Percentiles rank a stretch among this genome's conserved stretches.
These are phyloP conservation scores for Fusarium zealandicum DNA, from an alignment of 2,329 filamentous ascomycete genomes.

Conservation along the genomic window DNA sequence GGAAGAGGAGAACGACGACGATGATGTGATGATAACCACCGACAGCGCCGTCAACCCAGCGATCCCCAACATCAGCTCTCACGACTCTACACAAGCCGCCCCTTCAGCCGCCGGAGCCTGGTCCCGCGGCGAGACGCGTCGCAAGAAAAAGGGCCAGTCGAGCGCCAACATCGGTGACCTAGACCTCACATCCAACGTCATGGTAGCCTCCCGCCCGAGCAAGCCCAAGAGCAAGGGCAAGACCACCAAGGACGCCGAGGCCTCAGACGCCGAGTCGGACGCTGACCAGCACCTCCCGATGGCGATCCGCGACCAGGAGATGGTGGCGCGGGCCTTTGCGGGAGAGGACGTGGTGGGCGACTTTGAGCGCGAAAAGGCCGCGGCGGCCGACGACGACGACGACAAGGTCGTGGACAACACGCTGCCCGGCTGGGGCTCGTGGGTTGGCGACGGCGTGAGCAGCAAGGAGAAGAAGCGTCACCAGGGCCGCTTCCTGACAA, in stretches of 20 bases:
- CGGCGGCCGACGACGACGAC: slow-evolving; percentile 75
- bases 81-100: slow-evolving; percentile 26
- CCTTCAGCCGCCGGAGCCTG: slow-evolving; percentile 50
- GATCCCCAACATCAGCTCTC: slow-evolving; percentile 30
- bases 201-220: slow-evolving; percentile 42
- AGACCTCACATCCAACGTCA: slow-evolving; percentile 50
- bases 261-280: slow-evolving; percentile 51
- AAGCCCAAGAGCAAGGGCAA: slow-evolving; percentile 44
- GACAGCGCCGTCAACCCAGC: slow-evolving; percentile 24
- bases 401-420: slow-evolving; percentile 83
- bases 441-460: slow-evolving; percentile 85
- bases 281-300: slow-evolving; percentile 61
- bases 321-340: slow-evolving; percentile 86
- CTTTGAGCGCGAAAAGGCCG: slow-evolving; percentile 82
- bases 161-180: slow-evolving; percentile 47
- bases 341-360: slow-evolving; percentile 84
- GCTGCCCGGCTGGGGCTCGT: slow-evolving; percentile 93
- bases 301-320: slow-evolving; percentile 66
- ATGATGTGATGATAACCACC: slow-evolving; percentile 42
- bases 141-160: slow-evolving; percentile 49
- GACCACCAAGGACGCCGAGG: slow-evolving; percentile 43
- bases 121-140: slow-evolving; percentile 49
- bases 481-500: slow-evolving; percentile 68
- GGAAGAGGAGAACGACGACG: slow-evolving; percentile 39
- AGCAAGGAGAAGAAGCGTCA: slow-evolving; percentile 71